Base-by-base conservation (phyloP, 2,329 filamentous ascomycete genomes). In the Xylaria sp. region DNA sequence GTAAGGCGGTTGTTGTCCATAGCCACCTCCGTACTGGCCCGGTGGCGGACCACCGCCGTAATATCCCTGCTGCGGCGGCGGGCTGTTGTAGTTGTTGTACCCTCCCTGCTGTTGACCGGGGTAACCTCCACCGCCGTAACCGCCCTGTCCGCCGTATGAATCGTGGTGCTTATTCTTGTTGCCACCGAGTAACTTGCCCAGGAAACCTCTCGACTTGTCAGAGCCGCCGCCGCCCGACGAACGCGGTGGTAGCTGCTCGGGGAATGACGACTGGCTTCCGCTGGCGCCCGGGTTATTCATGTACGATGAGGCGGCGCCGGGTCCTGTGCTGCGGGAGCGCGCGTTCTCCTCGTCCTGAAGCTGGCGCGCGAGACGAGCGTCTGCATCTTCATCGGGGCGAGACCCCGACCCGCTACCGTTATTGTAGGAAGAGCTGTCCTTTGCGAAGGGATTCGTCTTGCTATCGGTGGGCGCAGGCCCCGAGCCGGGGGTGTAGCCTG, bases 281-380 rank as follows among this genome's bases (percentile, higher is more conserved):
- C 72, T 74, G 66, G 70, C 71, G 63, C 75, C 69, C 67, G 44
- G 49, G 38, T 31, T 53, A 56, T 56, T 66, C 63, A 71, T 49
- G 65, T 79, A 79, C 25, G 78, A 78, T 9, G 76, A 66, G 7
- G 80, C 76, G 9, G 79, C 76, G 31, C 73, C 75, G 50, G 61
- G 45, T 10, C 62, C 63, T n/a, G 62, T 36, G 27, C 63, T 68
- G 58, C 72, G 73, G 64, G 76, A 73, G 57, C 88, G 86, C 5
- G 88, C 87, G 70, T 97, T 86, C 79, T 97, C 94, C 79, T 97
- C 92, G 50, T 91, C 91, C 78, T 97, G 94, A 47, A 97, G 82
- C 75, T 89, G 87, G 45, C 92, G 86, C 7, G 94, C 94, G 10
- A 94, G 82, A 29, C 85, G 85, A 13, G 76, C 73, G 65, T 74